These are phyloP conservation scores for Coemansia sp. DNA, from an alignment of 192 early-diverging fungal species.

Conservation along the genomic window DNA sequence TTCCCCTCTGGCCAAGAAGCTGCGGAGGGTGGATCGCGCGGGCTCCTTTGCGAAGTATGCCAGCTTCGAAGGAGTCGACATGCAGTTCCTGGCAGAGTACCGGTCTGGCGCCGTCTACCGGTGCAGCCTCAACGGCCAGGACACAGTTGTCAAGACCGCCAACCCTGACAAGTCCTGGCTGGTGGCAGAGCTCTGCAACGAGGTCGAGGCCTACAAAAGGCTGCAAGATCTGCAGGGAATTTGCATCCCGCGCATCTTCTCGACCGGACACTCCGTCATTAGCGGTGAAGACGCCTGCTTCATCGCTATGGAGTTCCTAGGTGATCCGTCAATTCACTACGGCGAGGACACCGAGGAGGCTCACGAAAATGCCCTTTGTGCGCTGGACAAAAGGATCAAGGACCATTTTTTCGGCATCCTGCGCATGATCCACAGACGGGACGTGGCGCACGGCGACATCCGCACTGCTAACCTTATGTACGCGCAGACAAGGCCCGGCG, in stretches of 20 bases:
- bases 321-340: not conserved
- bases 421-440: not conserved
- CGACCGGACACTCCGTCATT: not conserved
- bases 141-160: not conserved
- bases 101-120: too few species aligned
- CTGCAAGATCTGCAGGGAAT: slow-evolving; percentile 4
- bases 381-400: not conserved
- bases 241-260: not conserved
- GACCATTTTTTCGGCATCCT: not conserved
- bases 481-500: not conserved
- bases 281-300: not conserved
- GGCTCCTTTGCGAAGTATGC: too few species aligned
- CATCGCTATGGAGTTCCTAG: not conserved
- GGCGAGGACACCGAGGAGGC: not conserved
- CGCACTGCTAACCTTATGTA: slow-evolving; percentile 6
- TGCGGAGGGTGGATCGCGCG: too few species aligned
- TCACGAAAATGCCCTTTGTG: too few species aligned
- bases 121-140: not conserved
- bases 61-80: too few species aligned
- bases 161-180: not conserved
- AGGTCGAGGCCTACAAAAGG: slow-evolving; percentile 1
- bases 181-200: not conserved
- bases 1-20: too few species aligned
- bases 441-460: slow-evolving; percentile 7
- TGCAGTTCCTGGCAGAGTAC: too few species aligned